Conservation (phyloP, 1,284 basidiomycete genomes). For the Cutaneotrichosporon sp. region DNA sequence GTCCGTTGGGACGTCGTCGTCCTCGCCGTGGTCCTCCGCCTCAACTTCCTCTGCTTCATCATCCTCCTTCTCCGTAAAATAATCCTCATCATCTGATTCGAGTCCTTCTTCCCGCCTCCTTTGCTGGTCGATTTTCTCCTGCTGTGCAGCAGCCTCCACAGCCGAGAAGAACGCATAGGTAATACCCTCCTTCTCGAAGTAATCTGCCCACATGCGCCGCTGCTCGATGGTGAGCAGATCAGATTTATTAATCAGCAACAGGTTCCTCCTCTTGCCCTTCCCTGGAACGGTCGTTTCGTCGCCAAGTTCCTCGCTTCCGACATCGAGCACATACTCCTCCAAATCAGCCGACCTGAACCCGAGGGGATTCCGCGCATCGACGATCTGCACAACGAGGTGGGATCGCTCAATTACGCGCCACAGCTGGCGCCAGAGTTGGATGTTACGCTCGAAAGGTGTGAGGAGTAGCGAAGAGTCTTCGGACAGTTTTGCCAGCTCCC, state of each 20-base stretch:
- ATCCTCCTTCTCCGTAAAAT: conserved; percentile 38
- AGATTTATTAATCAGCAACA: conserved; percentile 93
- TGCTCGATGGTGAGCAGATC: conserved; percentile 86
- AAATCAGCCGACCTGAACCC: conserved; percentile 88
- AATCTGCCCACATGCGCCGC: conserved; percentile 86
- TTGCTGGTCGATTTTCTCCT: conserved; percentile 59
- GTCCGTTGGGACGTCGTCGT: not conserved
- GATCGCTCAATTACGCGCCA: conserved; percentile 94
- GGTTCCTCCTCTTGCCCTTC: conserved; percentile 62
- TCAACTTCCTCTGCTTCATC: conserved; percentile 20
- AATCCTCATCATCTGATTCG: conserved; percentile 25
- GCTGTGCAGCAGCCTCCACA: conserved; percentile 76
- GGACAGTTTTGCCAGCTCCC: conserved; percentile 71
- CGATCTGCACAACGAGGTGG: conserved; percentile 89
- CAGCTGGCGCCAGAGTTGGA: conserved; percentile 94
- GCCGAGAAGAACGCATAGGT: conserved; percentile 96
- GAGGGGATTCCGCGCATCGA: conserved; percentile 88
- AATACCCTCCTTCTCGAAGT: conserved; percentile 78
- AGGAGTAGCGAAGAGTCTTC: conserved; percentile 61
- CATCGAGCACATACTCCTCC: conserved; percentile 77
- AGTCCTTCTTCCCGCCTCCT: conserved; percentile 38
- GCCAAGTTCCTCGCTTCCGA: conserved; percentile 57
- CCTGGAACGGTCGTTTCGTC: conserved; percentile 64
- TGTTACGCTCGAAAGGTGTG: conserved; percentile 91
- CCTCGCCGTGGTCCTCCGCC: not conserved